Evolutionary conservation across 1,284 basidiomycete species (phyloP).

Genomic region (Naganishia sp.): DNA sequence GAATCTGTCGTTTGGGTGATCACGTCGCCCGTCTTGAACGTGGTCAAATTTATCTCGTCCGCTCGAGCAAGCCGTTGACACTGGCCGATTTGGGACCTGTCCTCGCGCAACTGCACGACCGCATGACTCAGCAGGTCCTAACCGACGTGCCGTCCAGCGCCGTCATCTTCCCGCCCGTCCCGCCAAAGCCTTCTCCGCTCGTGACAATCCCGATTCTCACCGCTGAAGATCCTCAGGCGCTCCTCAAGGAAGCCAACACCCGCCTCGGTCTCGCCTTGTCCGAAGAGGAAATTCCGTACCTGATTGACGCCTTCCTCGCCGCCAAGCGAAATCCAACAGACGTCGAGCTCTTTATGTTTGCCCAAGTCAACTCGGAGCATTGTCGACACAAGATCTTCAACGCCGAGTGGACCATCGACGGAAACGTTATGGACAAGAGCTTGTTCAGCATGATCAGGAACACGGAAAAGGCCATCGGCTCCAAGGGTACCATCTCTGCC

Average conservation of each 20-base stretch:
- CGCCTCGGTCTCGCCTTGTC: conserved; percentile 88
- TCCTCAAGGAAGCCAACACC: conserved; percentile 76
- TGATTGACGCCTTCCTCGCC: conserved; percentile 82
- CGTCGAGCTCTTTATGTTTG: conserved; percentile 99
- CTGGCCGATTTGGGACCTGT: conserved; percentile 56
- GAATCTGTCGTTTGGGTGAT: conserved; percentile 73
- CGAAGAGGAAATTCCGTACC: conserved; percentile 86
- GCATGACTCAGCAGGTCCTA: conserved; percentile 87
- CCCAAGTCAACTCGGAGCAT: conserved; percentile 99
- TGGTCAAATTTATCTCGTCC: conserved; percentile 73
- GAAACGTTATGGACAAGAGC: conserved; percentile 66
- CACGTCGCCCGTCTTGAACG: conserved; percentile 80
- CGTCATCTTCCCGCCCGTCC: conserved; percentile 67
- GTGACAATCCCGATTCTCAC: conserved; percentile 64
- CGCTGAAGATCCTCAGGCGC: conserved; percentile 58
- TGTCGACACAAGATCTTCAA: conserved; percentile 99
- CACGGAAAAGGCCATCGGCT: conserved; percentile 74
- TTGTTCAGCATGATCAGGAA: conserved; percentile 98
- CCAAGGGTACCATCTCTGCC: conserved; percentile 83
- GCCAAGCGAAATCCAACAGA: conserved; percentile 84
- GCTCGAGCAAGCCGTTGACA: conserved; percentile 54
- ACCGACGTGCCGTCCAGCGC: conserved; percentile 63
- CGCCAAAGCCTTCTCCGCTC: conserved; percentile 66
- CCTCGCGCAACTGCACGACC: conserved; percentile 77
- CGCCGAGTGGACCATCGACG: conserved; percentile 90